These are phyloP conservation scores for Orbilia quercus DNA, from an alignment of 2,329 filamentous ascomycete genomes.

Conservation along the genomic window DNA sequence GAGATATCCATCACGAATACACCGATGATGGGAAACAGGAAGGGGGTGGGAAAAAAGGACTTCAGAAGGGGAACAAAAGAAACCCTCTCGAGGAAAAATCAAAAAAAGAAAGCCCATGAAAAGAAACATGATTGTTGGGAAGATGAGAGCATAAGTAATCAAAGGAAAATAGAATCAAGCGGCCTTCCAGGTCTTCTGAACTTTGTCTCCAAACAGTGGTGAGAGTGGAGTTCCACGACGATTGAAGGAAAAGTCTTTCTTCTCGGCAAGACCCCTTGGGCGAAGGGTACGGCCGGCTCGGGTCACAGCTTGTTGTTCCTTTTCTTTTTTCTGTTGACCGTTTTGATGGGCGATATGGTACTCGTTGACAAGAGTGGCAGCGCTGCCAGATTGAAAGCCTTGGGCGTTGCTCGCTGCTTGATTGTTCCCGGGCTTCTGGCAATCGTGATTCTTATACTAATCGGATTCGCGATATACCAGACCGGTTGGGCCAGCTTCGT, in stretches of 20 bases:
- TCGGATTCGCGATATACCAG: conserved; percentile 53
- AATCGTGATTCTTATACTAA: conserved; percentile 49
- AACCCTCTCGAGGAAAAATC: background rate
- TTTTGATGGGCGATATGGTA: conserved; percentile 6
- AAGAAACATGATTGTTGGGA: background rate
- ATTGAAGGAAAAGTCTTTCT: conserved; percentile 18
- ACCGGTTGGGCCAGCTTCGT: conserved; percentile 56
- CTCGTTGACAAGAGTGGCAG: background rate
- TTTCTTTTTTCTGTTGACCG: conserved; percentile 15
- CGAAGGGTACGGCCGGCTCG: background rate
- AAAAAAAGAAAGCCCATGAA: background rate
- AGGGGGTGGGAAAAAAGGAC: background rate
- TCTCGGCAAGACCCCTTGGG: conserved; percentile 1
- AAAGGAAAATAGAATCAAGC: conserved; percentile 10
- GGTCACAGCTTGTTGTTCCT: conserved; percentile 10
- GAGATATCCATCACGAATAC: conserved; percentile 20
- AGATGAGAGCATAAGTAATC: background rate
- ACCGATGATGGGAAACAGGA: conserved; percentile 15
- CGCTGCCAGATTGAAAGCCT: conserved; percentile 14
- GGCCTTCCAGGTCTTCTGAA: conserved; percentile 2
- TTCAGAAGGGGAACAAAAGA: background rate
- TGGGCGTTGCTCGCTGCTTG: conserved; percentile 23
- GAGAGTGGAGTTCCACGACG: conserved; percentile 13
- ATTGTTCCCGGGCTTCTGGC: conserved; percentile 20
- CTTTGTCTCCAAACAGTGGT: background rate